These are phyloP conservation scores for Trichoderma brevicompactum DNA, from an alignment of 2,329 filamentous ascomycete species.

Conservation along the genomic window DNA sequence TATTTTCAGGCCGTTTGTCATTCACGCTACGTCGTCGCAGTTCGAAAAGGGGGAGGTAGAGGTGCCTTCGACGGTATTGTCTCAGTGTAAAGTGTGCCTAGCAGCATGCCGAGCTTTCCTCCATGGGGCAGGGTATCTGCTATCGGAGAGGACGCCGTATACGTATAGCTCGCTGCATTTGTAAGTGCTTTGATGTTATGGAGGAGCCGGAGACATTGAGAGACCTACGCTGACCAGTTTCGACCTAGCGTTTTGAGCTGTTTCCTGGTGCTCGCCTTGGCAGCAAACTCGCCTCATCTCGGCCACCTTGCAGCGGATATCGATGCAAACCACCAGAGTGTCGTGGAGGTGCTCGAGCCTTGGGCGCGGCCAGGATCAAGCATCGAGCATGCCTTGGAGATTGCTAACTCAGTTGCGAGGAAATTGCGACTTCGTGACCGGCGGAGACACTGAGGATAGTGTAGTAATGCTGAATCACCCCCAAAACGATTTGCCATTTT, in stretches of 20 bases:
- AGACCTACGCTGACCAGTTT: not conserved
- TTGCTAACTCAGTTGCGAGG: constrained; percentile 26
- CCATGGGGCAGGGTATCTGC: constrained; percentile 10
- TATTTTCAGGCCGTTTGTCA: constrained; percentile 32
- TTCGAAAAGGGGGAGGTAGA: constrained; percentile 24
- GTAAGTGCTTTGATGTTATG: constrained; percentile 23
- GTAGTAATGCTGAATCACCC: not conserved
- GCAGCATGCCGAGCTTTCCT: constrained; percentile 29
- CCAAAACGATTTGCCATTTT: not conserved
- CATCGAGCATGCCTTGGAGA: constrained; percentile 29
- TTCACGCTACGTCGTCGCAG: constrained; percentile 30
- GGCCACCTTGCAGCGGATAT: constrained; percentile 27
- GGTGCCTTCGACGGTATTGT: constrained; percentile 20
- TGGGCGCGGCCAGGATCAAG: constrained; percentile 31
- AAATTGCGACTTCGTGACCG: constrained; percentile 20
- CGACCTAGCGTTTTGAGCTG: constrained; percentile 8
- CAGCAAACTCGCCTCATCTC: constrained; percentile 31
- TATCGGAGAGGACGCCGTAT: constrained; percentile 30
- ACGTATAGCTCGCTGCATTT: constrained; percentile 29
- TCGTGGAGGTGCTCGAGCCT: constrained; percentile 27
- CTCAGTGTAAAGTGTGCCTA: constrained; percentile 26
- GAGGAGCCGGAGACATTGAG: not conserved
- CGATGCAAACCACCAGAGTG: constrained; percentile 21
- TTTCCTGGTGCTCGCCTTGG: constrained; percentile 30
- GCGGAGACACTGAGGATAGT: not conserved